Conservation (phyloP, 768 basidiomycete species). For the Lentinula edodes region DNA sequence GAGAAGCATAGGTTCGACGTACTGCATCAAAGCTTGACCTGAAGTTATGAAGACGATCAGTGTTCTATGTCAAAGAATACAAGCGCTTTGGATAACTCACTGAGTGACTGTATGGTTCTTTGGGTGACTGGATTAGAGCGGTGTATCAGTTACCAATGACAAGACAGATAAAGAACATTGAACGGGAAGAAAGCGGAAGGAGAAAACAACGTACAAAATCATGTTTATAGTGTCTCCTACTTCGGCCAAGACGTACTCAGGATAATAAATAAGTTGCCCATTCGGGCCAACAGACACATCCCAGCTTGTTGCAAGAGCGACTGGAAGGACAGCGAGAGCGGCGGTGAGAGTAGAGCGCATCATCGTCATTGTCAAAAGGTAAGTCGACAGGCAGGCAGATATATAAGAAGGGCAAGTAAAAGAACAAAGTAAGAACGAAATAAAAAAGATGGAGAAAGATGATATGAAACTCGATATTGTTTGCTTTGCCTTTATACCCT, state of each 20-base stretch:
- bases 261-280: conserved; percentile 25
- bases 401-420: background rate
- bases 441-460: background rate
- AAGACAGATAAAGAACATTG: conserved; percentile 27
- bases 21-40: conserved; percentile 34
- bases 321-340: conserved; percentile 20
- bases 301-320: conserved; percentile 20
- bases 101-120: conserved; percentile 47
- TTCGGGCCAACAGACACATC: conserved; percentile 31
- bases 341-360: background rate
- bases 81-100: background rate
- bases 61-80: background rate
- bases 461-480: background rate
- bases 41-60: background rate
- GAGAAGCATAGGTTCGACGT: conserved; percentile 17
- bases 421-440: background rate
- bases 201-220: conserved; percentile 35
- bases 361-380: background rate
- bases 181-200: background rate
- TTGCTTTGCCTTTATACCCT: background rate
- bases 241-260: conserved; percentile 31
- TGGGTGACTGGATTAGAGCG: conserved; percentile 29
- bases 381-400: background rate
- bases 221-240: conserved; percentile 43
- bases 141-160: conserved; percentile 31